These are phyloP conservation scores for Rhizopus microsporus DNA, from an alignment of 371 early-diverging fungal species.

Conservation along the genomic window DNA sequence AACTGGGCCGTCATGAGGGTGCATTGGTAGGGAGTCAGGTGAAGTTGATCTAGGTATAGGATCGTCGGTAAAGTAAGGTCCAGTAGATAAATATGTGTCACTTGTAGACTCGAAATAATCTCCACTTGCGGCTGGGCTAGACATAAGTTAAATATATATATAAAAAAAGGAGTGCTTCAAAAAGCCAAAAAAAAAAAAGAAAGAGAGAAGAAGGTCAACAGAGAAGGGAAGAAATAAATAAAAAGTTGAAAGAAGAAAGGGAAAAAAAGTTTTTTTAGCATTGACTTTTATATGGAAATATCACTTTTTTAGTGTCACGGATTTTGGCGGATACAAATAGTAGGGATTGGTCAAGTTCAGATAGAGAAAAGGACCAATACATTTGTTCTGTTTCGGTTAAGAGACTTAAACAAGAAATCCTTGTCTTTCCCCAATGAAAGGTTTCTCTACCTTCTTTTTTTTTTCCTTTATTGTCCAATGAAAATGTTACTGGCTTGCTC, in stretches of 20 bases:
- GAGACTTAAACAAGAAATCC: neutral
- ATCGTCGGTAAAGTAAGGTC: conserved; percentile 19
- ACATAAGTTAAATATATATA: neutral
- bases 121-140: neutral
- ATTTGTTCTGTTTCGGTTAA: neutral
- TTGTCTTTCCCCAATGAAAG: too few relatives aligned
- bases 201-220: neutral
- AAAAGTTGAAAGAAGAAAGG: neutral
- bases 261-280: neutral
- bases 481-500: too few relatives aligned
- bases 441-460: too few relatives aligned
- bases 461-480: too few relatives aligned
- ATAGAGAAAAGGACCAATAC: neutral
- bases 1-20: conserved; percentile 10
- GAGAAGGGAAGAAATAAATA: neutral
- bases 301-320: conserved; percentile 19
- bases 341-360: neutral
- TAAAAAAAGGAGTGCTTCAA: neutral
- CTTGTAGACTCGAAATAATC: conserved; percentile 12
- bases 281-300: neutral
- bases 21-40: conserved; percentile 16
- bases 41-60: conserved; percentile 24
- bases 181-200: neutral
- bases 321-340: conserved; percentile 15
- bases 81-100: conserved; percentile 12